A percentile compares a stretch with the other conserved stretches of the same genome.
Conservation (phyloP, 2,329 filamentous ascomycete species). For the Arthrobotrys musiformis region DNA sequence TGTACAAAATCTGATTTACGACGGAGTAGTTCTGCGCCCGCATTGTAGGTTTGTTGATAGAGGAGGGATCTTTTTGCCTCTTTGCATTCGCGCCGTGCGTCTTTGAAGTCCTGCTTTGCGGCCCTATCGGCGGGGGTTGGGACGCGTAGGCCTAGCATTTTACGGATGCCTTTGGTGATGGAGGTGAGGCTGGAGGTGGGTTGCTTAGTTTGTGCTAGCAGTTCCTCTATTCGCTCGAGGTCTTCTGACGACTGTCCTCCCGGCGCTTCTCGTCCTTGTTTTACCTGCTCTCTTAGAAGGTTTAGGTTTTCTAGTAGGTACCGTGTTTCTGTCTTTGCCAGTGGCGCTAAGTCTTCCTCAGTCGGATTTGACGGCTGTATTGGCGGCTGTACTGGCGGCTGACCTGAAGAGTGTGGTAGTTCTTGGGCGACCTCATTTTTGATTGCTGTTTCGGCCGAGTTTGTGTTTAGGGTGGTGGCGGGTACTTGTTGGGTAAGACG, state of each 20-base stretch:
- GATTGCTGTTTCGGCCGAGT: too few species aligned
- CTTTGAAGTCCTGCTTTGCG: constrained; percentile 5
- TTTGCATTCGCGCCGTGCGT: neutral
- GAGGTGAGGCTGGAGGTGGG: neutral
- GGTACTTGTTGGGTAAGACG: neutral
- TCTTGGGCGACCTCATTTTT: too few species aligned
- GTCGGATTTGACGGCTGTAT: too few species aligned
- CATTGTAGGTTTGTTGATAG: neutral
- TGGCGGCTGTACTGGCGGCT: too few species aligned
- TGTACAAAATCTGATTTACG: neutral
- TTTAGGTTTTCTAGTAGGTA: too few species aligned
- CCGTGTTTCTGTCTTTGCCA: too few species aligned
- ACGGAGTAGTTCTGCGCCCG: neutral
- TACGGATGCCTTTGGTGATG: neutral
- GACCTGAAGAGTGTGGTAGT: too few species aligned
- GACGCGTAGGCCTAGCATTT: constrained; percentile 9
- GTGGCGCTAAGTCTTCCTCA: too few species aligned
- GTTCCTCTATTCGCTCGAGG: too few species aligned
- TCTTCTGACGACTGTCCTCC: neutral
- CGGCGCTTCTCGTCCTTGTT: too few species aligned
- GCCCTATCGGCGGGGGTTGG: constrained; percentile 20
- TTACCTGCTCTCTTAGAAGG: too few species aligned
- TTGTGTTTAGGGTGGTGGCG: neutral
- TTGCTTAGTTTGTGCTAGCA: neutral
- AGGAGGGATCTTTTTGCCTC: neutral